phyloP scores from a whole-genome alignment of 768 basidiomycete species.

The Lactarius deliciosus region DNA sequence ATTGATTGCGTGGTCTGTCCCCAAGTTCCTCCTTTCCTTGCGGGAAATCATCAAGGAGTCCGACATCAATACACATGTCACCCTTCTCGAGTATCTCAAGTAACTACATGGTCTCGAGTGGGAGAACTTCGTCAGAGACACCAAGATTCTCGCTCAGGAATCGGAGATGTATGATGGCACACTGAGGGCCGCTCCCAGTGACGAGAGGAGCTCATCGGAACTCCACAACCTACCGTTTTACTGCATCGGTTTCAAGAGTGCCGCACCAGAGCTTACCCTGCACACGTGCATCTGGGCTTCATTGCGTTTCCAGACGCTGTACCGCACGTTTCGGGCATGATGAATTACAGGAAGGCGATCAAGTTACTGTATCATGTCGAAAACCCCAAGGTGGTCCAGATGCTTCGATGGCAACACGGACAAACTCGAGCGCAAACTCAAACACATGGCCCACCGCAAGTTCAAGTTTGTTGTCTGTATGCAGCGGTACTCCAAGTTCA shows the following conservation, averaged over 20 bases:
- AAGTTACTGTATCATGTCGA: constrained; percentile 99
- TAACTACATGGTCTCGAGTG: constrained; percentile 63
- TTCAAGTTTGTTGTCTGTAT: constrained; percentile 99
- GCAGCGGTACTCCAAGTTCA: constrained; percentile 99
- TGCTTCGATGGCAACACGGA: constrained; percentile 98
- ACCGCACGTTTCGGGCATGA: constrained; percentile 99
- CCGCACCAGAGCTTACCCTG: constrained; percentile 96
- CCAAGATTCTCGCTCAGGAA: constrained; percentile 97
- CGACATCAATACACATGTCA: constrained; percentile 95
- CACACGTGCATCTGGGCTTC: constrained; percentile 99
- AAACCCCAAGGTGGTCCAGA: constrained; percentile 97
- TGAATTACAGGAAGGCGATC: constrained; percentile 99
- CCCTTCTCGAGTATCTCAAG: constrained; percentile 96
- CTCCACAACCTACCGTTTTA: constrained; percentile 95
- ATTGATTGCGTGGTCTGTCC: background rate
- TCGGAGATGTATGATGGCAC: constrained; percentile 81
- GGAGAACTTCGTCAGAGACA: constrained; percentile 99
- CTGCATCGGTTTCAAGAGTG: constrained; percentile 98
- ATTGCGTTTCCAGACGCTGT: constrained; percentile 95
- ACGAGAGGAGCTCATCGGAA: constrained; percentile 82
- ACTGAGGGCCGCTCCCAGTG: constrained; percentile 45
- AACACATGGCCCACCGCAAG: constrained; percentile 96
- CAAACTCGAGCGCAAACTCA: constrained; percentile 91
- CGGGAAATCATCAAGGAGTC: constrained; percentile 99
- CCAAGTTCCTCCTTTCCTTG: constrained; percentile 88